Base-by-base conservation (phyloP, 164 flowering plant species). In the Vitis amurensis region DNA sequence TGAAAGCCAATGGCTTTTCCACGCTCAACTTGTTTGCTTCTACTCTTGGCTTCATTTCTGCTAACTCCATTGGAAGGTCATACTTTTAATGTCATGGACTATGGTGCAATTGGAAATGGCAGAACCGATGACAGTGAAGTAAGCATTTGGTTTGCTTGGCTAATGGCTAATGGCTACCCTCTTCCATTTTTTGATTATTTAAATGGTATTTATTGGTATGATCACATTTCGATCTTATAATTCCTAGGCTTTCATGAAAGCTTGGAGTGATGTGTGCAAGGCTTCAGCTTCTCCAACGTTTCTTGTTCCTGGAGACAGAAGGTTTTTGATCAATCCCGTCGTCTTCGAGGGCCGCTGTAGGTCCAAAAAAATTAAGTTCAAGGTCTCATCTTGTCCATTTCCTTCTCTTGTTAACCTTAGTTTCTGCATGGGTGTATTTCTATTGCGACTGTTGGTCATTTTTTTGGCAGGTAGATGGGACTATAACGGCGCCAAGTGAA, bases 71-170 rank as follows among this genome's bases (percentile, higher is more conserved):
- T 37, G 7, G 44, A 3, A 37, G 44, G 6, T 6, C 7, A 6
- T 37, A 6, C 4, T 37, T 37, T 37, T 6, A 19, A 69, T 11
- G 72, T 70, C 8, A 15, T 70, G 23, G 60, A 70, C 55, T 70
- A 61, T 55, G 72, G 72, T 12, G 72, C 72, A 9, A n/a, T 31
- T 12, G 72, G 72, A 11, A 66, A 70, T 10, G 72, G 67, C 17
- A 51, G 1, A 4, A 60, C 50, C 0, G 66, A 62, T 62, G 67
- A 70, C 27, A 49, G 53, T n/a, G 16, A 63, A 9, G 67, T 63
- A 3, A 2, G 27, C 13, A 13, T 53, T 23, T 53, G 0, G n/a
- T 13, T 53, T 16, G 19, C 27, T 23, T 23, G 27, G 27, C 27
- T 23, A 23, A 23, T 23, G 27, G 27, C 27, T 23, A 23, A 23